phyloP scores from a whole-genome alignment of 1,284 basidiomycete genomes.

The Rhizoctonia solani region DNA sequence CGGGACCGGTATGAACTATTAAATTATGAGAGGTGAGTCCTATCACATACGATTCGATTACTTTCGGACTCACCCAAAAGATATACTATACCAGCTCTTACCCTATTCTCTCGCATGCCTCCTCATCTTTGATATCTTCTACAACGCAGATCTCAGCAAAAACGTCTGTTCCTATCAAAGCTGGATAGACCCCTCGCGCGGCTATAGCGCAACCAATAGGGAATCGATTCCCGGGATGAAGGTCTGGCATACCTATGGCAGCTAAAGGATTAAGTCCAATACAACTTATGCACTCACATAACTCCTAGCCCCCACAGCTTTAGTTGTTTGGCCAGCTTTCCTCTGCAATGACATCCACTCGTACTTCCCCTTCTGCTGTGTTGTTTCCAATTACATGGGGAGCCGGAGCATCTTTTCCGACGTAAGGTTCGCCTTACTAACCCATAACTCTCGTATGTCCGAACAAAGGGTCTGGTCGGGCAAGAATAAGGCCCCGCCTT shows the following conservation, averaged over 20 bases:
- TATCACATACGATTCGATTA: not conserved
- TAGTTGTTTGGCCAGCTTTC: slow-evolving; percentile 48
- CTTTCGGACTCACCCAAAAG: slow-evolving; percentile 43
- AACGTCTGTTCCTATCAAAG: slow-evolving; percentile 49
- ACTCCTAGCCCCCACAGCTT: slow-evolving; percentile 44
- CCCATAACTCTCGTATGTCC: slow-evolving; percentile 43
- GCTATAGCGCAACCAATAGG: slow-evolving; percentile 47
- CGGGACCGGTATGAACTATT: slow-evolving; percentile 49
- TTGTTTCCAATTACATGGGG: not conserved
- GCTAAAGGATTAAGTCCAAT: no score
- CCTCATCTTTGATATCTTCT: slow-evolving; percentile 45
- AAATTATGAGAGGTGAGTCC: not conserved
- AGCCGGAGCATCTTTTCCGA: slow-evolving; percentile 39
- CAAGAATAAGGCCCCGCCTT: slow-evolving; percentile 43
- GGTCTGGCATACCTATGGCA: slow-evolving; percentile 49
- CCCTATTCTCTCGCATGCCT: slow-evolving; percentile 41
- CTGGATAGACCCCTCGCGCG: slow-evolving; percentile 48
- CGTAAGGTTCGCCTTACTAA: slow-evolving; percentile 47
- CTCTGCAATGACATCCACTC: slow-evolving; percentile 41
- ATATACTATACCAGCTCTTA: slow-evolving; percentile 45
- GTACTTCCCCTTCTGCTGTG: not conserved
- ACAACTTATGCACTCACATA: slow-evolving; percentile 25
- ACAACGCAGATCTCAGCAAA: slow-evolving; percentile 49
- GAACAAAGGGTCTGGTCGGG: slow-evolving; percentile 40
- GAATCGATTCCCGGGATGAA: slow-evolving; percentile 49